A percentile compares a stretch with the other conserved stretches of the same genome.
phyloP scores from a whole-genome alignment of 345 rosid species.

The Eucalyptus caleyi region DNA sequence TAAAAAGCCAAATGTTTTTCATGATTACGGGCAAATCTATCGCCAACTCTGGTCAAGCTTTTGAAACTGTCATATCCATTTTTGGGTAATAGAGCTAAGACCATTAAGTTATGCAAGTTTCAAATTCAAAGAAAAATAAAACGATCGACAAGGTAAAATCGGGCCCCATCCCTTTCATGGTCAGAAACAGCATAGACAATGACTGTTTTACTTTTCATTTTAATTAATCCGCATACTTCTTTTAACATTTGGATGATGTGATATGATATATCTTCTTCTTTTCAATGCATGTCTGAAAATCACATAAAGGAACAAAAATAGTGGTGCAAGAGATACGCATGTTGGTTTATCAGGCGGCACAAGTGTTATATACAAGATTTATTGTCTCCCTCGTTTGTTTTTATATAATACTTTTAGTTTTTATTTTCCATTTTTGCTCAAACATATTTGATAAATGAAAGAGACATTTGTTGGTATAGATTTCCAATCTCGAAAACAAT shows the following conservation, averaged over 20 bases:
- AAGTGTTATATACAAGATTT: background rate
- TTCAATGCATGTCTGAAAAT: background rate
- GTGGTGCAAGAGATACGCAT: background rate
- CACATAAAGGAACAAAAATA: background rate
- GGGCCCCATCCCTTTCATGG: background rate
- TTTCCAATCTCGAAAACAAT: background rate
- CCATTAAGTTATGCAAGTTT: background rate
- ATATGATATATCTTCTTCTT: background rate
- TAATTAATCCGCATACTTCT: background rate
- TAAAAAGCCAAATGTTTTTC: background rate
- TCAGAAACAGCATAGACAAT: background rate
- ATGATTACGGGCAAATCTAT: constrained; percentile 4
- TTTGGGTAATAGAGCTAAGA: background rate
- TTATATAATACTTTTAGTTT: background rate
- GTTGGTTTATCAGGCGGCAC: background rate
- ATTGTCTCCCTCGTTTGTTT: background rate
- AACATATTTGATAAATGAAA: background rate
- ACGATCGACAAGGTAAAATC: background rate
- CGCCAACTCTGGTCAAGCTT: background rate
- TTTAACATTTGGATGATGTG: background rate
- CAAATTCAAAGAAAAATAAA: background rate
- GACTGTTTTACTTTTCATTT: background rate
- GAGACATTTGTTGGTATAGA: background rate
- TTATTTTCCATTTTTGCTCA: background rate
- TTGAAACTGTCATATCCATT: constrained; percentile 1